Base-by-base conservation (phyloP, 1,284 basidiomycete genomes). In the Puccinia polysora region DNA sequence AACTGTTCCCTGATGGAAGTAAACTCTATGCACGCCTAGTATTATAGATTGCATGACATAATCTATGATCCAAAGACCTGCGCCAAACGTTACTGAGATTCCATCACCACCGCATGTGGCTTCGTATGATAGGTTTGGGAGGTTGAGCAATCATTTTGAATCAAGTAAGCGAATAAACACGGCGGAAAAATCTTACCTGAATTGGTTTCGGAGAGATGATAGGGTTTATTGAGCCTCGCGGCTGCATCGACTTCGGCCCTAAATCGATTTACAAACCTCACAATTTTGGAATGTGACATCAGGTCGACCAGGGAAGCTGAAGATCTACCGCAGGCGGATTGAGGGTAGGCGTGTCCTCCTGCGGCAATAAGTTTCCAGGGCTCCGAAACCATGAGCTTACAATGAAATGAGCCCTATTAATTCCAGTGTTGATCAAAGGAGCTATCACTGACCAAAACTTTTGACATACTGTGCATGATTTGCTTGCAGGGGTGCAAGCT, bases 131-230 rank as follows among this genome's bases (percentile, higher is more conserved):
- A 36, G 23, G 20, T 2, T 49, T 34, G 36, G 4, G 45, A 64
- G 30, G 15, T 30, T 18, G n/a, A 40, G 20, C 58, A 60, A 4
- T 25, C 3, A 28, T 4, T 20, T 53, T 4, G 10, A 36, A 32
- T 36, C 23, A 18, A 3, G 30, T 14, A 23, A 23, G 34, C 12
- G n/a, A 36, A 4, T 10, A 18, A 18, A 49, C n/a, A 49, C n/a
- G 15, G 15, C n/a, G 47, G 47, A 49, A 25, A 28, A 10, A 32
- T 15, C 65, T 43, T 28, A 67, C 65, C 65, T 4, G 82, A 83
- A 75, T 83, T 83, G 1, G 83, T 83, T 75, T 83, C 83, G 2
- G 81, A 82, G 8, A 83, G 76, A 76, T 82, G 81, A 74, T 81
- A 81, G 49, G 76, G 77, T 76, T 82, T 82, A 1, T 80, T 80